Percentiles rank a stretch among this genome's conserved stretches.
These are phyloP conservation scores for Apostasia shenzhenica DNA, from an alignment of 106 monocot genomes.

Conservation along the genomic window DNA sequence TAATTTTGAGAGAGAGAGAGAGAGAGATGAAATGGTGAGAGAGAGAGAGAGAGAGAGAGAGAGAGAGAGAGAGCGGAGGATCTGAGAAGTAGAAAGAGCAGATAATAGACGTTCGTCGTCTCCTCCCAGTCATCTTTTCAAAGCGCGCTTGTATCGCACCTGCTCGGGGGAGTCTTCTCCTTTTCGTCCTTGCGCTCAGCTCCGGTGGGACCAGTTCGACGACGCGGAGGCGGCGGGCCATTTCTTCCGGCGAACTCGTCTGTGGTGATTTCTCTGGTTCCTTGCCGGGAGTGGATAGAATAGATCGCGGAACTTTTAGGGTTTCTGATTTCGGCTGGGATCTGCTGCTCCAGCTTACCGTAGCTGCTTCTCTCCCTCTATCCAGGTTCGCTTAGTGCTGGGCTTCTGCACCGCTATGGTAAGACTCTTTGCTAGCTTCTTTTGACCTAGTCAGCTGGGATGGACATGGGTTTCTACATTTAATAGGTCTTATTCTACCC, in stretches of 20 bases:
- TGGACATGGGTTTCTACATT: too few species aligned
- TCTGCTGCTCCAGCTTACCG: conserved; percentile 3
- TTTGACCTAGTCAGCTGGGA: conserved; percentile 1
- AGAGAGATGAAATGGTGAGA: too few species aligned
- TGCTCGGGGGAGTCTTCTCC: background rate
- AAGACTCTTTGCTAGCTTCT: background rate
- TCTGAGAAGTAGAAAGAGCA: too few species aligned
- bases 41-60: too few species aligned
- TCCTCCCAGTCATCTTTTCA: background rate
- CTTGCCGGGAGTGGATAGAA: background rate
- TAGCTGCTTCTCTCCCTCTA: background rate
- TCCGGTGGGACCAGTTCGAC: too few species aligned
- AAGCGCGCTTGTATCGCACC: background rate
- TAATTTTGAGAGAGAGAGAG: too few species aligned
- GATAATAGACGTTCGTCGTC: too few species aligned
- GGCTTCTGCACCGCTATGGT: background rate
- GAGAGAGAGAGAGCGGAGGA: too few species aligned
- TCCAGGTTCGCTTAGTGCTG: background rate
- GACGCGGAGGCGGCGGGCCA: background rate
- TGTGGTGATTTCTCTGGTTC: background rate
- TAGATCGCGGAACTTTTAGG: conserved; percentile 1
- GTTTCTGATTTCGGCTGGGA: conserved; percentile 4
- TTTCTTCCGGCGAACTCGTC: background rate
- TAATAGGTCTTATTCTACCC: background rate
- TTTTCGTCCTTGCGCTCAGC: too few species aligned